Evolutionary conservation across 306 rosid genomes (phyloP), one percentile per base, ranked within the genome.

Genomic region (Hylodesmum podocarpum): DNA sequence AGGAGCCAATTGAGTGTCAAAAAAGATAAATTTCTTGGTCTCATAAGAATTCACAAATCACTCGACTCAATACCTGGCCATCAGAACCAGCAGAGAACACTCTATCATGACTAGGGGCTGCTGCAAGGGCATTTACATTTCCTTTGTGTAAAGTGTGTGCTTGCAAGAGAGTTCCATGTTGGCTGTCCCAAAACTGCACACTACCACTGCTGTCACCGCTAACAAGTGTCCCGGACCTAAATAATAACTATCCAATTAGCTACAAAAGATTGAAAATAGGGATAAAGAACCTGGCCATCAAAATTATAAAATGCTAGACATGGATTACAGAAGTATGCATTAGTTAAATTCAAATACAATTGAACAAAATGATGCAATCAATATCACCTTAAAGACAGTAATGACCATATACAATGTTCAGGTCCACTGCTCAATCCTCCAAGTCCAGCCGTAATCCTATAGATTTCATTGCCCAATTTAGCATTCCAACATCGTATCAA

Each of bases 161-260:
- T 82, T 91, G 98, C 78, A 91, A 79, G 70, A 86, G 90, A 73
- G 98, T 91, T 79, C 99, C 99, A 66, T 82, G 88, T 61, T 83
- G 84, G 74, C 91, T 54, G 70, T 96, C 96, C 99, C 99, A 96
- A 84, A 96, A 96, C 82, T 92, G 98, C 72, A 96, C 98, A 49
- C 96, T 92, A 16, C 99, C 99, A 72, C 87, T 87, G 88, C 99
- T 92, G 89, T 96, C 99, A 1, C 89, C 98, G 88, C 99, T 96
- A 41, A 96, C 98, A 73, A 96, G 99, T 47, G 92, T 88, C 81
- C 97, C 99, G 47, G 91, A 86, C 89, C 99, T 96, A 84, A 73
- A 81, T 24, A 72, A 80, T 70, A 63, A 87, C 66, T 5, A 53
- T 24, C 18, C 8, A 69, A 37, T 80, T 72, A 76, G 53, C 3